Evolutionary conservation across 75 land plant genomes (phyloP), one percentile per base, ranked within the genome.

Genomic region (Chamaecyparis obtusa): DNA sequence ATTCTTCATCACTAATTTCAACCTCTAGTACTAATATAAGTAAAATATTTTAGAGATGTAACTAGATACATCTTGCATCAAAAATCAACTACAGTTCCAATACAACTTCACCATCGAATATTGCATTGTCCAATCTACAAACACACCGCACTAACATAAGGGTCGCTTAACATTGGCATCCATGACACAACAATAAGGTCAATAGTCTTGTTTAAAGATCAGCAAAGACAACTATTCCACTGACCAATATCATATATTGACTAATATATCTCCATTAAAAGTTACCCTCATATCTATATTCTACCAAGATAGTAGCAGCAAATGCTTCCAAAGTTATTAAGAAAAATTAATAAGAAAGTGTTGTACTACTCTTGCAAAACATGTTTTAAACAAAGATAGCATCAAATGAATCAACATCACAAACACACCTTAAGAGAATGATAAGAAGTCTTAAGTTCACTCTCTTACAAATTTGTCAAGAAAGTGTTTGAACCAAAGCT

Each of bases 381-480:
- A 69, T 5, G 30, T 69, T 9, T 8, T 8, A 69, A 69, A 27
- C 10, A 69, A 5, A 8, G 11, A 6, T 71, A 71, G 35, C 75
- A 30, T 71, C 75, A 71, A 71, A 71, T 32, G 35, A 2, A 72
- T 1, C 17, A 43, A 21, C 6, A 69, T 15, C 39, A 80, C 57
- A 84, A 11, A n/a, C 84, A 72, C 90, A 98, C 99, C 99, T 96
- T 48, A 96, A 93, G 9, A 98, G 91, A 78, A 98, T 87, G 85
- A 87, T 95, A 85, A 99, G 99, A 67, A 98, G 91, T 54, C 99
- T 92, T 60, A 98, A 64, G 90, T 97, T 97, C 93, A 98, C 92
- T 78, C 99, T 92, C 67, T 94, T 95, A 16, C 97, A 97, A 15
- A 98, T 98, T 87, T 98, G 99, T 19, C 86, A 87, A 57, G 99